phyloP scores from a whole-genome alignment of 495 filamentous ascomycete species.

The Penicillium riverlandense region DNA sequence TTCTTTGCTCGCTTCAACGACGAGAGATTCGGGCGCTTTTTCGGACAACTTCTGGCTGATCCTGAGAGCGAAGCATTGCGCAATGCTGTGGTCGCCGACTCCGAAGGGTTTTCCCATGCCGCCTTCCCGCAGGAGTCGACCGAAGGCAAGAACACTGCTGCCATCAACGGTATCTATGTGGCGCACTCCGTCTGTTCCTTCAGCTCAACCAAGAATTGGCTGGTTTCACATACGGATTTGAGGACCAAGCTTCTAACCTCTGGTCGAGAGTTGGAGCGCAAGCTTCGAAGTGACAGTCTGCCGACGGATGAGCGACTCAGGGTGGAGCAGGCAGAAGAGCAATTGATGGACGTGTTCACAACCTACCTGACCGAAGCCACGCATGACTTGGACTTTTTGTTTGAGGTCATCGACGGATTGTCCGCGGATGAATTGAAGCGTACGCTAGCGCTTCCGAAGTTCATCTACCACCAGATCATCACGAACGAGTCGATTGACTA shows the following conservation, averaged over 20 bases:
- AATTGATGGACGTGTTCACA: constrained; percentile 80
- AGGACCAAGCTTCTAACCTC: constrained; percentile 58
- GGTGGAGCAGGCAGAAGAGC: constrained; percentile 80
- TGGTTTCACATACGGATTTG: constrained; percentile 68
- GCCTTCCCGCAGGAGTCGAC: constrained; percentile 52
- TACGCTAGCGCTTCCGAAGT: constrained; percentile 65
- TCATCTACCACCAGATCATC: constrained; percentile 82
- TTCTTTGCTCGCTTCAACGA: constrained; percentile 70
- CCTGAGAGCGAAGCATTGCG: constrained; percentile 68
- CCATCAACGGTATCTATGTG: constrained; percentile 82
- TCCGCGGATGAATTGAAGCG: constrained; percentile 76
- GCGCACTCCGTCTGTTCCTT: constrained; percentile 62
- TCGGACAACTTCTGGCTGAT: constrained; percentile 81
- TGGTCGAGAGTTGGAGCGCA: constrained; percentile 68
- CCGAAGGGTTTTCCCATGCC: constrained; percentile 58
- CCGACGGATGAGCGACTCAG: constrained; percentile 70
- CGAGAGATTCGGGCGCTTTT: constrained; percentile 83
- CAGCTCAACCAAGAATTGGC: constrained; percentile 54
- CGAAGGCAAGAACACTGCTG: constrained; percentile 61
- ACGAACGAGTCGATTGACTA: constrained; percentile 81
- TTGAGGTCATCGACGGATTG: constrained; percentile 75
- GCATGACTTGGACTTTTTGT: constrained; percentile 82
- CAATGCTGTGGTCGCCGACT: constrained; percentile 63
- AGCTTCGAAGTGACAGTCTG: constrained; percentile 60
- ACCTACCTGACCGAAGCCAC: constrained; percentile 66